Conservation (phyloP, 2,329 filamentous ascomycete genomes). For the Fusarium xylarioides region DNA sequence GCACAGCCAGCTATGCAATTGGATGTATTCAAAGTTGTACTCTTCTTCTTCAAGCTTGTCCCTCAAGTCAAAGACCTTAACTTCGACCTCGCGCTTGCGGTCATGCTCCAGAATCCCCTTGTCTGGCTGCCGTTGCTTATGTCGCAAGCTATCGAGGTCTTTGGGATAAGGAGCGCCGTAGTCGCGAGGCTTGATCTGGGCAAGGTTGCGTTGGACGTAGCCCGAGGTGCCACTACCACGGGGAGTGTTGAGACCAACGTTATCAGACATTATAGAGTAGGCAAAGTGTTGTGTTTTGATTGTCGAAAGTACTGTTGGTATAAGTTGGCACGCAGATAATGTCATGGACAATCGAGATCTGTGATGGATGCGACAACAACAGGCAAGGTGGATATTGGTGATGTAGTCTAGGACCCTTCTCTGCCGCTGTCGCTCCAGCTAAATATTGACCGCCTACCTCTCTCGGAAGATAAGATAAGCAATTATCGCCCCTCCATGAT, state of each 20-base stretch:
- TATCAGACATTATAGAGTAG: constrained; percentile 78
- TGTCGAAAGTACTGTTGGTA: not conserved
- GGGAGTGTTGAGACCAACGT: constrained; percentile 94
- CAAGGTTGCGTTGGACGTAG: constrained; percentile 96
- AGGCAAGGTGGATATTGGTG: constrained; percentile 10
- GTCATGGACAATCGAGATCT: constrained; percentile 2
- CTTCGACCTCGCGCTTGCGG: constrained; percentile 87
- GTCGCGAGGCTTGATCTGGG: constrained; percentile 86
- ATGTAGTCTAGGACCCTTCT: constrained; percentile 22
- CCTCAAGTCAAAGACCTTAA: constrained; percentile 89
- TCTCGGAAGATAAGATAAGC: constrained; percentile 25
- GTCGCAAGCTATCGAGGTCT: constrained; percentile 73
- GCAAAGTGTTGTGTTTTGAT: not conserved
- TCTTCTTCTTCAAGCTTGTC: constrained; percentile 93
- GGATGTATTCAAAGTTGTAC: constrained; percentile 54
- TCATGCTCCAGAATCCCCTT: constrained; percentile 95
- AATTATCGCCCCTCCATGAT: constrained; percentile 26
- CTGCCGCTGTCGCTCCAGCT: not conserved
- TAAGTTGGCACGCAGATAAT: not conserved
- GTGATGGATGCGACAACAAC: constrained; percentile 9
- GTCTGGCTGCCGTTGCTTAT: constrained; percentile 85
- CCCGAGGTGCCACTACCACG: constrained; percentile 95
- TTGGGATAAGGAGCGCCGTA: constrained; percentile 79
- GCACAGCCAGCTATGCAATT: not conserved
- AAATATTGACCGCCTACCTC: constrained; percentile 12